phyloP scores from a whole-genome alignment of 176 grass and related monocot species.

The Carex kokanica region DNA sequence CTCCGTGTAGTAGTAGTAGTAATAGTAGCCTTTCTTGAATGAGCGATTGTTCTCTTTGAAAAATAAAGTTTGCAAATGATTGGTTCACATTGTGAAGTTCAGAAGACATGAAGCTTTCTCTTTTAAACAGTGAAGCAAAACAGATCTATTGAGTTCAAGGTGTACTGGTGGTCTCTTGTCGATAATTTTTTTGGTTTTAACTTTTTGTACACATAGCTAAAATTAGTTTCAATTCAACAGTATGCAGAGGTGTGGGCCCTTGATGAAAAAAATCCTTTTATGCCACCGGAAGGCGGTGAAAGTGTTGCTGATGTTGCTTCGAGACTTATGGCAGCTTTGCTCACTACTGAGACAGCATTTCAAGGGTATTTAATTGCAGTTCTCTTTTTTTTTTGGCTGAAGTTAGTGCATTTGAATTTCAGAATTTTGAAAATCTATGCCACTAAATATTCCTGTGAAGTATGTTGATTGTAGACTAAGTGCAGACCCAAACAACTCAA shows the following conservation, averaged over 20 bases:
- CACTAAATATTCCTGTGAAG: neutral
- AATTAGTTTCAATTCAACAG: conserved; percentile 35
- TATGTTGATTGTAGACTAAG: neutral
- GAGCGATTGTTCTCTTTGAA: neutral
- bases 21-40: too few species aligned
- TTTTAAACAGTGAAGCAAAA: neutral
- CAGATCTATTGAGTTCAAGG: neutral
- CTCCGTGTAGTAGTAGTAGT: neutral
- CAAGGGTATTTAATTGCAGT: conserved; percentile 42
- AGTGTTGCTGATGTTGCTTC: conserved; percentile 75
- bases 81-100: neutral
- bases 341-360: conserved; percentile 42
- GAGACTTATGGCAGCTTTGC: conserved; percentile 47
- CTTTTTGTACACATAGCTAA: conserved; percentile 19
- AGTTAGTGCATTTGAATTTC: neutral
- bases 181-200: neutral
- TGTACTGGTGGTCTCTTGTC: neutral
- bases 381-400: neutral
- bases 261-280: conserved; percentile 66
- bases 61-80: neutral
- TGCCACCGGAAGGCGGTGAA: conserved; percentile 67
- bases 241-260: conserved; percentile 80
- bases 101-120: neutral
- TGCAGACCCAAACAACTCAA: neutral
- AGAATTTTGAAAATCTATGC: neutral